These are phyloP conservation scores for Exsudoporus frostii DNA, from an alignment of 768 basidiomycete genomes.

Conservation along the genomic window DNA sequence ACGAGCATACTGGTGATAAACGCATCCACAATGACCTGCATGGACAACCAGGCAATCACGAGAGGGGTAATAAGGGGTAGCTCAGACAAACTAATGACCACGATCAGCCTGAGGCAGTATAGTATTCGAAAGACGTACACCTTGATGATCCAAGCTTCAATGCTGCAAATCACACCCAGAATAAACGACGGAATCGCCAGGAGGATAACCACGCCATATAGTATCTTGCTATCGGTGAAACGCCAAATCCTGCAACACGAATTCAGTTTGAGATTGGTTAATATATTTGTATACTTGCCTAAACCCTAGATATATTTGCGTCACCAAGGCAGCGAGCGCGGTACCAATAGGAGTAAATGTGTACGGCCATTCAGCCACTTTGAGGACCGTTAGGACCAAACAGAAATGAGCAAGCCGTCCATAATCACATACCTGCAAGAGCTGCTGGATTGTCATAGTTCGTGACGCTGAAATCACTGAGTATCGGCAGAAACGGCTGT, in stretches of 20 bases:
- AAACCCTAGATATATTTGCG: conserved; percentile 46
- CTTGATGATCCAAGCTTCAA: not conserved
- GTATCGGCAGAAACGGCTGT: not conserved
- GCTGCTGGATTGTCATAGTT: not conserved
- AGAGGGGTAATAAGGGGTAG: not conserved
- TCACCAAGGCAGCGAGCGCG: conserved; percentile 46
- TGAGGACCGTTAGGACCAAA: not conserved
- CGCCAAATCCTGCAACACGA: not conserved
- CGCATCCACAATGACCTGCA: not conserved
- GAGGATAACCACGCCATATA: not conserved
- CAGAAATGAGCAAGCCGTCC: too few relatives aligned
- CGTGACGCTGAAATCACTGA: not conserved
- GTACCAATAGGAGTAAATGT: conserved; percentile 50
- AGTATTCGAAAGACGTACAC: not conserved
- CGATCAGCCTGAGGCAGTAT: not conserved
- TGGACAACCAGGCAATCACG: not conserved
- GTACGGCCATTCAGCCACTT: conserved; percentile 41
- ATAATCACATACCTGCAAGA: not conserved
- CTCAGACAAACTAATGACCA: not conserved
- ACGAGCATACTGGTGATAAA: not conserved
- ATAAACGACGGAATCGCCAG: not conserved
- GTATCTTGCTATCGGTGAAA: not conserved
- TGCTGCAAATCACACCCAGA: not conserved
- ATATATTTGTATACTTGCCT: conserved; percentile 31
- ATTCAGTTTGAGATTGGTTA: too few relatives aligned